A percentile compares a stretch with the other conserved stretches of the same genome.
Evolutionary conservation across 192 early-diverging fungal species (phyloP).

Genomic region (Entomortierella chlamydospora): DNA sequence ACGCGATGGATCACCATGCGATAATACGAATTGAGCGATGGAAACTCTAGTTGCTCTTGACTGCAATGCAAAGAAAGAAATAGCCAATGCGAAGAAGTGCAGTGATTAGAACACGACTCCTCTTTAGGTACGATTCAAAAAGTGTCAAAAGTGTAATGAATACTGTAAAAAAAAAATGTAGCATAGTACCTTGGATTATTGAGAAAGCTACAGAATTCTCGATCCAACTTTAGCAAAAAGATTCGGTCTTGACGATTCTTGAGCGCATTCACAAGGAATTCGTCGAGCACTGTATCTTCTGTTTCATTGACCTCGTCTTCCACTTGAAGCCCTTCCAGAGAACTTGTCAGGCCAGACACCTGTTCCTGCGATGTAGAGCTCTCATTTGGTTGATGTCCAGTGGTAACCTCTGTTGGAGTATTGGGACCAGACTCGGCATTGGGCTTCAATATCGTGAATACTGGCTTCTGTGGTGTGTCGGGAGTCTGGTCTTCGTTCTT

Average conservation of each 20-base stretch:
- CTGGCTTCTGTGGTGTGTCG: neutral
- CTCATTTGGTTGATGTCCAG: neutral
- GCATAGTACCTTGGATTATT: slow-evolving; percentile 62
- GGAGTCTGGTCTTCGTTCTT: slow-evolving; percentile 16
- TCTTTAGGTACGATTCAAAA: too few species aligned
- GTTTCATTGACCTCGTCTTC: slow-evolving; percentile 32
- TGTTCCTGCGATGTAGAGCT: slow-evolving; percentile 3
- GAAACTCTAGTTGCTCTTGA: slow-evolving; percentile 68
- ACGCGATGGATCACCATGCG: slow-evolving; percentile 78
- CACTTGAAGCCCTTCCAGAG: slow-evolving; percentile 31
- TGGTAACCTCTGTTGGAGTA: neutral
- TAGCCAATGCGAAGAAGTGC: neutral
- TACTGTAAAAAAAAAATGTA: neutral
- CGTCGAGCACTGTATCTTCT: slow-evolving; percentile 60
- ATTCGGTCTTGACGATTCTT: slow-evolving; percentile 72
- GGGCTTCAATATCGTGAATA: slow-evolving; percentile 30
- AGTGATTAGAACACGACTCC: too few species aligned
- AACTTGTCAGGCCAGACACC: slow-evolving; percentile 5
- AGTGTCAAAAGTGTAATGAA: too few species aligned
- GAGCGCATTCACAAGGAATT: slow-evolving; percentile 70
- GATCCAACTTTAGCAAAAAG: slow-evolving; percentile 76
- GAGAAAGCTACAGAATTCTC: slow-evolving; percentile 71
- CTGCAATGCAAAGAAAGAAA: slow-evolving; percentile 32
- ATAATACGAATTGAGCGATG: slow-evolving; percentile 80
- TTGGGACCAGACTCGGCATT: neutral